A percentile compares a stretch with the other conserved stretches of the same genome.
phyloP scores from a whole-genome alignment of 2,329 filamentous ascomycete genomes.

The Xylariaceae sp. region DNA sequence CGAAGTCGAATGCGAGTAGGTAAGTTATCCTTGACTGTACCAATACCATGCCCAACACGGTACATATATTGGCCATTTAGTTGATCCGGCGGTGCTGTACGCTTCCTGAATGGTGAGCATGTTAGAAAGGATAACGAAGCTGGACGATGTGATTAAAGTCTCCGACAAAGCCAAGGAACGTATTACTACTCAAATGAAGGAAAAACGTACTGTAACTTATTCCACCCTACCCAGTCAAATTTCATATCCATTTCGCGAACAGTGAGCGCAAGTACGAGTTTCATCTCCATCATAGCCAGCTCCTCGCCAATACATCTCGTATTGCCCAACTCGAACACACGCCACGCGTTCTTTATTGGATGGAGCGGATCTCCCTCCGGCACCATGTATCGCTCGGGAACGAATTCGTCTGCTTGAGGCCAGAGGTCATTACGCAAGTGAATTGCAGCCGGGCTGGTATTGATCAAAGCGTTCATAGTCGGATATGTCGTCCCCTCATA shows the following conservation, averaged over 20 bases:
- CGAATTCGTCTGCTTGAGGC: slow-evolving; percentile 32
- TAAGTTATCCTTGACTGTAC: slow-evolving; percentile 1
- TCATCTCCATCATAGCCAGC: slow-evolving; percentile 27
- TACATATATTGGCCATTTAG: background rate
- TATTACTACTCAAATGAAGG: too few relatives aligned
- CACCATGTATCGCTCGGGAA: slow-evolving; percentile 36
- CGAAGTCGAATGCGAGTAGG: background rate
- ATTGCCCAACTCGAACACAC: slow-evolving; percentile 31
- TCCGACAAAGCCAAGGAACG: too few relatives aligned
- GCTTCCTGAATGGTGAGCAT: too few relatives aligned
- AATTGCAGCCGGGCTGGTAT: background rate
- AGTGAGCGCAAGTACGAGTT: slow-evolving; percentile 23
- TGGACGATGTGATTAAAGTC: too few relatives aligned
- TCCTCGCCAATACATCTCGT: slow-evolving; percentile 30
- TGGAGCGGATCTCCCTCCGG: slow-evolving; percentile 18
- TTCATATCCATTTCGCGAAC: slow-evolving; percentile 19
- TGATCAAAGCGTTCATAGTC: slow-evolving; percentile 1
- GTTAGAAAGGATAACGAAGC: too few relatives aligned
- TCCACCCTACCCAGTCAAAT: slow-evolving; percentile 11
- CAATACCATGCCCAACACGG: slow-evolving; percentile 1
- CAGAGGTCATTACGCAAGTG: slow-evolving; percentile 26
- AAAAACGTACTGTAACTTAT: slow-evolving; percentile 8
- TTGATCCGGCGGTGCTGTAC: background rate
- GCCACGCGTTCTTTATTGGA: slow-evolving; percentile 26
- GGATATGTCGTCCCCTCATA: slow-evolving; percentile 2